A percentile compares a stretch with the other conserved stretches of the same genome.
phyloP scores from a whole-genome alignment of 176 grass and related monocot species.

The Aegilops sharonensis region DNA sequence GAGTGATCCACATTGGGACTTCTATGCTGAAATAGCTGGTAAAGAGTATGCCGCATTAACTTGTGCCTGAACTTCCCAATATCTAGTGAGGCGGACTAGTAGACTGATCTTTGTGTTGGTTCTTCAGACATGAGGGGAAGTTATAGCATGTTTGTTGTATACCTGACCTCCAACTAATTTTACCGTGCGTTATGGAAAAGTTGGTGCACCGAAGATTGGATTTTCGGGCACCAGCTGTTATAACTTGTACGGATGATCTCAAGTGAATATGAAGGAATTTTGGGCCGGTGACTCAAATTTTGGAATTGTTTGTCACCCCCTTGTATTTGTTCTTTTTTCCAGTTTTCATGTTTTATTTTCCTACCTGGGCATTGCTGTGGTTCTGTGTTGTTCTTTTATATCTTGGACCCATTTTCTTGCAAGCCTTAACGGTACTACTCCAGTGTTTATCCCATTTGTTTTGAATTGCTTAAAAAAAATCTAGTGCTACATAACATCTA shows the following conservation, averaged over 20 bases:
- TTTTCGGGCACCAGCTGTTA: background rate
- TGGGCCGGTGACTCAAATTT: no score
- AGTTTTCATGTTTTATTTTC: background rate
- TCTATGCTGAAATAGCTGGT: constrained; percentile 69
- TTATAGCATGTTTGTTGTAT: background rate
- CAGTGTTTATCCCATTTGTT: background rate
- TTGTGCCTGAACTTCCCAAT: constrained; percentile 35
- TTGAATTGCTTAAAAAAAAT: background rate
- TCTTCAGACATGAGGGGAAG: background rate
- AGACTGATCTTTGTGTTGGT: constrained; percentile 1
- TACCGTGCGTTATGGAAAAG: background rate
- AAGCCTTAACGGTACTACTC: background rate
- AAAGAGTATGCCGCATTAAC: constrained; percentile 30
- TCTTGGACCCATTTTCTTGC: background rate
- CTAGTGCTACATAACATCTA: no score
- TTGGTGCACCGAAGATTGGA: background rate
- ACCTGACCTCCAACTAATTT: constrained; percentile 7
- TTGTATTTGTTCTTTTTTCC: background rate
- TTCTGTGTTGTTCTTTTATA: background rate
- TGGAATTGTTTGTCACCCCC: background rate
- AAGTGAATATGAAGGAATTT: constrained; percentile 31
- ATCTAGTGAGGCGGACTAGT: background rate
- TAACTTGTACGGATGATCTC: background rate
- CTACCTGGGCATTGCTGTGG: no score
- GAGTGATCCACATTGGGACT: constrained; percentile 69